Base-by-base conservation (phyloP, 441 rosid species). In the Syzygium syzygioides region DNA sequence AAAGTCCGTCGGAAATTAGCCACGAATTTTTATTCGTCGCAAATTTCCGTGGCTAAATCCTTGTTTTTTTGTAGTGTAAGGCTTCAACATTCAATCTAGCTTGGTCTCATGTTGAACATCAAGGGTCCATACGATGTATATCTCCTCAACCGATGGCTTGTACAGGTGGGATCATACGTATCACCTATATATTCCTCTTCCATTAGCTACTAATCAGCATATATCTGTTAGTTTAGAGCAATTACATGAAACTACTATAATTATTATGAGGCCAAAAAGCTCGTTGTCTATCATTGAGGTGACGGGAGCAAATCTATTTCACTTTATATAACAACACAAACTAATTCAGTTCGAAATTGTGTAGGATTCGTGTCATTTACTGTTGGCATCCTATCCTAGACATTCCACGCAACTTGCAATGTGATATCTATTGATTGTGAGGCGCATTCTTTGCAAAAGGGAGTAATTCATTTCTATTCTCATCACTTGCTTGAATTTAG, bases 21-120 rank as follows among this genome's bases (percentile, higher is more conserved):
- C n/a, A n/a, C n/a, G n/a, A n/a, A n/a, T n/a, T n/a, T n/a, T n/a
- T n/a, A n/a, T n/a, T n/a, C n/a, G n/a, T n/a, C n/a, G n/a, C n/a
- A n/a, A n/a, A n/a, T n/a, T n/a, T n/a, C n/a, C n/a, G n/a, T n/a
- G n/a, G n/a, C n/a, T n/a, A n/a, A n/a, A n/a, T n/a, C n/a, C n/a
- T n/a, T n/a, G n/a, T n/a, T n/a, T n/a, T n/a, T n/a, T n/a, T n/a
- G n/a, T n/a, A n/a, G n/a, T n/a, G n/a, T n/a, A n/a, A 79, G 32
- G 88, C 55, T 76, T 13, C 55, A 37, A 13, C 88, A 89, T 45
- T 79, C 90, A 19, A 17, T 85, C 19, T 52, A 86, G 87, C 86
- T 86, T 30, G 88, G 90, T 26, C 88, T 89, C n/a, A 89, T 86
- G 90, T 32, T 89, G 80, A 80, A 50, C n/a, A 60, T 89, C 7